These are phyloP conservation scores for Pythium brassicae DNA, from an alignment of 352 stramenopile genomes.

Conservation along the genomic window DNA sequence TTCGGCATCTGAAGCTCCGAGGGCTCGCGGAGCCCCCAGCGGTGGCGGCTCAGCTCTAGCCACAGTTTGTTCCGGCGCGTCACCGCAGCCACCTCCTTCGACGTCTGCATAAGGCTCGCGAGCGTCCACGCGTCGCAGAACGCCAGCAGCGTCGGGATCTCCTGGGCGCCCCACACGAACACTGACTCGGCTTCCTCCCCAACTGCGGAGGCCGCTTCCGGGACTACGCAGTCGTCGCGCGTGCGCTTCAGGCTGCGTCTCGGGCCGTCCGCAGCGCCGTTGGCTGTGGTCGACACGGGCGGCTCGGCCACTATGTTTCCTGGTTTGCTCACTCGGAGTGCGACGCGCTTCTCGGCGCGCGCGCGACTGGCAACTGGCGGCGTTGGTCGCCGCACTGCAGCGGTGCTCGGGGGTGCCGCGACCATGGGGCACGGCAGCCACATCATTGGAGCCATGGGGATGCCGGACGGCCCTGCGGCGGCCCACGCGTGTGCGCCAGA, in stretches of 20 bases:
- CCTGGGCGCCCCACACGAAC: constrained; percentile 31
- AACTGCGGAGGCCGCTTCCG: neutral
- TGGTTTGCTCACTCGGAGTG: too few species aligned
- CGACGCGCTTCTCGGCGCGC: too few species aligned
- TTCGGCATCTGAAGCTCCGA: neutral
- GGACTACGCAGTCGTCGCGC: neutral
- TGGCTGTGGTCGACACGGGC: neutral
- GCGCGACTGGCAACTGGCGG: too few species aligned
- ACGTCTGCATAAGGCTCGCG: constrained; percentile 27
- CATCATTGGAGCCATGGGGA: constrained; percentile 31
- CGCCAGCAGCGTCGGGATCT: constrained; percentile 37
- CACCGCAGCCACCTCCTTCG: constrained; percentile 18
- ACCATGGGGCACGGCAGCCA: constrained; percentile 36
- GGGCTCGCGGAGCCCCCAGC: constrained; percentile 24
- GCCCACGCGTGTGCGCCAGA: constrained; percentile 19
- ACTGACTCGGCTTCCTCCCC: constrained; percentile 6
- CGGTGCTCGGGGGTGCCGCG: constrained; percentile 4
- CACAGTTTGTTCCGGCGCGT: constrained; percentile 28
- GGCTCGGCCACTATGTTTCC: too few species aligned
- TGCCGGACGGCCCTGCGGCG: constrained; percentile 3
- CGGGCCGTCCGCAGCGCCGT: neutral
- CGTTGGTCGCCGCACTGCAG: constrained; percentile 1
- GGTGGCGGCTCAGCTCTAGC: constrained; percentile 22
- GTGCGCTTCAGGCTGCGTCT: constrained; percentile 10
- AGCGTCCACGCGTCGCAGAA: constrained; percentile 56